A percentile compares a stretch with the other conserved stretches of the same genome.
phyloP scores from a whole-genome alignment of 1,284 basidiomycete genomes.

The Ceratobasidium sp. region DNA sequence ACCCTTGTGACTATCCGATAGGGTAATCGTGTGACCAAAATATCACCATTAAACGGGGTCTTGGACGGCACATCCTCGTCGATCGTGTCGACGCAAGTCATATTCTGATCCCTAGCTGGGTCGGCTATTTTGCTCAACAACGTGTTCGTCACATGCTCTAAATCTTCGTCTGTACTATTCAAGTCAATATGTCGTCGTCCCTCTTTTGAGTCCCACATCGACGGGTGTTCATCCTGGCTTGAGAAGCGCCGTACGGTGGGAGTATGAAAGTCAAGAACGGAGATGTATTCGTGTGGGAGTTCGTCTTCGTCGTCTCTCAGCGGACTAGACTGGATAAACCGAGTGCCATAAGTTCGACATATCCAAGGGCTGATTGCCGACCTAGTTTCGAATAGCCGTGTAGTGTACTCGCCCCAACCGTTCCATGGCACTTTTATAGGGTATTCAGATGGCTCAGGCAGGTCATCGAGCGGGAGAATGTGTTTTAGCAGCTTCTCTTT shows the following conservation, averaged over 20 bases:
- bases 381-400: conserved; percentile 22
- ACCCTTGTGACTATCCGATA: conserved; percentile 35
- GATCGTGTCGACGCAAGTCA: conserved; percentile 36
- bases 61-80: conserved; percentile 30
- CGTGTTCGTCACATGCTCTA: conserved; percentile 69
- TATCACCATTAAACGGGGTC: conserved; percentile 22
- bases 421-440: conserved; percentile 29
- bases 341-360: conserved; percentile 26
- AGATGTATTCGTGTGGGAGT: conserved; percentile 23
- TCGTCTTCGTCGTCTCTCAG: conserved; percentile 9
- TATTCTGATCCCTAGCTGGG: background rate
- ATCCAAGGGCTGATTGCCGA: conserved; percentile 41
- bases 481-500: conserved; percentile 22
- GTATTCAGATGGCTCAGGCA: background rate
- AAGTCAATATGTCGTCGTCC: conserved; percentile 29
- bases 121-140: background rate
- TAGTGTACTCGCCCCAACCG: conserved; percentile 34
- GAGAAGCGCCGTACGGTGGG: conserved; percentile 38
- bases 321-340: conserved; percentile 32
- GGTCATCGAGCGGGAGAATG: background rate
- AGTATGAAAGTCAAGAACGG: conserved; percentile 34
- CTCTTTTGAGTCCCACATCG: conserved; percentile 24
- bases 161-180: conserved; percentile 62
- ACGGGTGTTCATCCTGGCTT: conserved; percentile 10
- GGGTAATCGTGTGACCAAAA: conserved; percentile 15